Percentiles rank a stretch among this genome's conserved stretches.
These are phyloP conservation scores for Quercus bicolor DNA, from an alignment of 306 rosid species.

Conservation along the genomic window DNA sequence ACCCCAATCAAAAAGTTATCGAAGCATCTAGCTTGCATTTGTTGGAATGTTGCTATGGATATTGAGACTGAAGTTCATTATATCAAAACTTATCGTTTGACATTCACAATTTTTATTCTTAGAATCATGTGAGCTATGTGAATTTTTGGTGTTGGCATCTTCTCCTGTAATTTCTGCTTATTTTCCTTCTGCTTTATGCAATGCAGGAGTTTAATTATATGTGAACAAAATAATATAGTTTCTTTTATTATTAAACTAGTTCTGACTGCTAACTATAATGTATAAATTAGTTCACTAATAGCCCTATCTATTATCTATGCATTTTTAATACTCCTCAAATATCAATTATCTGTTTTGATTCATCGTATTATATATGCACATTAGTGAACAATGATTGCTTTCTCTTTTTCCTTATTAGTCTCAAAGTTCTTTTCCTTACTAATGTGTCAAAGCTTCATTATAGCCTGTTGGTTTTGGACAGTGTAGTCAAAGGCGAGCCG, in stretches of 20 bases:
- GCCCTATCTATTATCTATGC: too few species aligned
- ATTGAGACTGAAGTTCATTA: not conserved
- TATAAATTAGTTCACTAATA: not conserved
- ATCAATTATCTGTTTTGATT: too few species aligned
- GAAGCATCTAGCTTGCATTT: too few species aligned
- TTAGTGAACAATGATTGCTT: not conserved
- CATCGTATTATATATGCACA: not conserved
- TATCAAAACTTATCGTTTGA: not conserved
- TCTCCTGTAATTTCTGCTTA: not conserved
- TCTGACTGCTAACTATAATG: not conserved
- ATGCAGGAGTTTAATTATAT: not conserved
- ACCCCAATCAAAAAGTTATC: too few species aligned
- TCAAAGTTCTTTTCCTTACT: not conserved
- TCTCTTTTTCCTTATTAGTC: not conserved
- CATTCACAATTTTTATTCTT: not conserved
- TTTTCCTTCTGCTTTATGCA: not conserved
- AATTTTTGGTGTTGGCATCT: not conserved
- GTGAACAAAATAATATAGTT: not conserved
- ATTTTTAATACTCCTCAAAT: too few species aligned
- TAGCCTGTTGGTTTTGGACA: not conserved
- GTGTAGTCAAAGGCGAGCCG: too few species aligned
- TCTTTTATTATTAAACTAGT: not conserved
- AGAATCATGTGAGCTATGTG: not conserved
- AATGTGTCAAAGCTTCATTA: not conserved
- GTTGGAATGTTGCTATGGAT: not conserved